Base-by-base conservation (phyloP, 2,329 filamentous ascomycete genomes). In the Aureobasidium namibiae region DNA sequence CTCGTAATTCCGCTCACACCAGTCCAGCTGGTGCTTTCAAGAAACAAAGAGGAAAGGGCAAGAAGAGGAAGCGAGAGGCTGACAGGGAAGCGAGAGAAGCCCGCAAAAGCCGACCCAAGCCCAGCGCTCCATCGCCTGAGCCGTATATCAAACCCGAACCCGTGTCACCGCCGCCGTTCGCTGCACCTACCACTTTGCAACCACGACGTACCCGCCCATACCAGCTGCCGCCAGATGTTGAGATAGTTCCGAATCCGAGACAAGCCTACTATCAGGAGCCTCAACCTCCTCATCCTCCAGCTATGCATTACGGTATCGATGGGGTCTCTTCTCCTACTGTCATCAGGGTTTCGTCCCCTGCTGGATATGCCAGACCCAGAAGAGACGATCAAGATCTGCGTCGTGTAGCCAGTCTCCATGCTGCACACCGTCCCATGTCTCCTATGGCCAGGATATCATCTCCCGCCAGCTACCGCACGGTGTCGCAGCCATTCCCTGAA, bases 71-170 rank as follows among this genome's bases (percentile, higher is more conserved):
- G 65, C 62, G 31, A 61, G 56, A 36, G 49, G 42, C 33, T 45
- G 56, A 48, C 60, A 60, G 29, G 63, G 53, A 38, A 38, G 42
- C 57, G 23, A 39, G 33, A 14, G 58, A 58, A 68, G 70, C 61
- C 36, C 67, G 68, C 68, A 66, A 73, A 67, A 66, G 69, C 67
- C 64, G 67, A 65, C 59, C 68, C 62, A 67, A 69, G 52, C 70
- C 69, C 54, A 69, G 69, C 60, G 65, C 65, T 56, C 69, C 69
- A 23, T 60, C 67, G 29, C 62, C 61, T 29, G 79, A 79, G 59
- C 73, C 80, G 9, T 79, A 78, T 63, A 83, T 86, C 67, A 86
- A 86, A 67, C 78, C 82, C 64, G 83, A 86, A 66, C 82, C 83
- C 8, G 72, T 84, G 18, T 86, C 83, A 13, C 83, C 83, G 21